Evolutionary conservation across 495 filamentous ascomycete genomes (phyloP).

Genomic region (Aspergillus cristatus): DNA sequence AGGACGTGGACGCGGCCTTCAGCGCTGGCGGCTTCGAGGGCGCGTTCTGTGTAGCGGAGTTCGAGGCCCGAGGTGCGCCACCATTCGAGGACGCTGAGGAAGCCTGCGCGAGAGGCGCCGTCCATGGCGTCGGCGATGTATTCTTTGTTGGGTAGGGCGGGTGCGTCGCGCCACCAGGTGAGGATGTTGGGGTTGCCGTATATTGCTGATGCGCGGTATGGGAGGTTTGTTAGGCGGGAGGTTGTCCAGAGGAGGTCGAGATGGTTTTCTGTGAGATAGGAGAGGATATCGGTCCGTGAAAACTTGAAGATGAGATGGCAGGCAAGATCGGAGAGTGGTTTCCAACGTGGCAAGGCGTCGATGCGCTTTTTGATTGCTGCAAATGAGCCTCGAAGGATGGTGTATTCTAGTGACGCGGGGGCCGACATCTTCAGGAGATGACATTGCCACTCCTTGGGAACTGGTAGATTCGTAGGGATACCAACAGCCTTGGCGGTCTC

Average conservation of each 20-base stretch:
- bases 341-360: conserved; percentile 54
- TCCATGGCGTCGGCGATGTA: conserved; percentile 74
- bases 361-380: conserved; percentile 58
- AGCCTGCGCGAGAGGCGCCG: conserved; percentile 73
- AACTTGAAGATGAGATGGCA: conserved; percentile 90
- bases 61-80: conserved; percentile 75
- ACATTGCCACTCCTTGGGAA: conserved; percentile 65
- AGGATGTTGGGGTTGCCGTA: conserved; percentile 80
- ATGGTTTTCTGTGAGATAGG: conserved; percentile 68
- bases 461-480: conserved; percentile 64
- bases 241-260: conserved; percentile 73
- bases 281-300: conserved; percentile 65
- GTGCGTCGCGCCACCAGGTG: conserved; percentile 78
- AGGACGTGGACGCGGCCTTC: conserved; percentile 77
- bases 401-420: conserved; percentile 63
- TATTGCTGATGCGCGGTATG: conserved; percentile 74
- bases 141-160: conserved; percentile 70
- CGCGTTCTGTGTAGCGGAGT: conserved; percentile 73
- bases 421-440: conserved; percentile 39
- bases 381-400: conserved; percentile 64
- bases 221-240: conserved; percentile 72
- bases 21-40: conserved; percentile 75
- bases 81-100: conserved; percentile 81
- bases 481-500: conserved; percentile 74
- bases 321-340: conserved; percentile 66